phyloP scores from a whole-genome alignment of 1,284 basidiomycete species.

The Volvariella volvacea region DNA sequence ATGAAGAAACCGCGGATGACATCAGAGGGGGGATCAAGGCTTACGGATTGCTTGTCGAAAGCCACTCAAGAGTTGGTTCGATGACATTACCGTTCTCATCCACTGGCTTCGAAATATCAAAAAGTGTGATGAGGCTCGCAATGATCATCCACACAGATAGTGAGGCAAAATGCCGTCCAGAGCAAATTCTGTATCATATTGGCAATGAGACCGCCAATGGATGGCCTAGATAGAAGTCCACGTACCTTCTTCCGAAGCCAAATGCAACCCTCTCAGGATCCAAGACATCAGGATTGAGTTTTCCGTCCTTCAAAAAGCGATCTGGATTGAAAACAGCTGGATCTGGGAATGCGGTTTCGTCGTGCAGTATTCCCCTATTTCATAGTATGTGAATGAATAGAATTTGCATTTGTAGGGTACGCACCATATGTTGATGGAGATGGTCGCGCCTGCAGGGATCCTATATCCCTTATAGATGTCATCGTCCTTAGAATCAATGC shows the following conservation, averaged over 20 bases:
- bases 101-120: slow-evolving; percentile 27
- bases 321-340: slow-evolving; percentile 23
- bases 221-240: not conserved
- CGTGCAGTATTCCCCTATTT: slow-evolving; percentile 21
- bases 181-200: slow-evolving; percentile 24
- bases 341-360: slow-evolving; percentile 18
- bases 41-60: too few relatives aligned
- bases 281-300: slow-evolving; percentile 14
- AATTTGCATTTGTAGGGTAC: slow-evolving; percentile 4
- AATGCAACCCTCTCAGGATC: slow-evolving; percentile 3
- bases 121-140: slow-evolving; percentile 28
- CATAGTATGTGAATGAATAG: not conserved
- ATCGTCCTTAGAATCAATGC: slow-evolving; percentile 11
- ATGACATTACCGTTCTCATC: slow-evolving; percentile 16
- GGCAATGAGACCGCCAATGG: not conserved
- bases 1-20: too few relatives aligned
- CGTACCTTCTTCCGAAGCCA: slow-evolving; percentile 3
- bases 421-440: slow-evolving; percentile 20
- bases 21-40: too few relatives aligned
- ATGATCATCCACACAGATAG: slow-evolving; percentile 31
- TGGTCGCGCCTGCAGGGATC: slow-evolving; percentile 18
- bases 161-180: slow-evolving; percentile 30
- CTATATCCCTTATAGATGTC: slow-evolving; percentile 17
- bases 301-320: slow-evolving; percentile 22
- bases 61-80: not conserved